phyloP scores from a whole-genome alignment of 108 stramenopile genomes.

The Aurantiochytrium sp. region DNA sequence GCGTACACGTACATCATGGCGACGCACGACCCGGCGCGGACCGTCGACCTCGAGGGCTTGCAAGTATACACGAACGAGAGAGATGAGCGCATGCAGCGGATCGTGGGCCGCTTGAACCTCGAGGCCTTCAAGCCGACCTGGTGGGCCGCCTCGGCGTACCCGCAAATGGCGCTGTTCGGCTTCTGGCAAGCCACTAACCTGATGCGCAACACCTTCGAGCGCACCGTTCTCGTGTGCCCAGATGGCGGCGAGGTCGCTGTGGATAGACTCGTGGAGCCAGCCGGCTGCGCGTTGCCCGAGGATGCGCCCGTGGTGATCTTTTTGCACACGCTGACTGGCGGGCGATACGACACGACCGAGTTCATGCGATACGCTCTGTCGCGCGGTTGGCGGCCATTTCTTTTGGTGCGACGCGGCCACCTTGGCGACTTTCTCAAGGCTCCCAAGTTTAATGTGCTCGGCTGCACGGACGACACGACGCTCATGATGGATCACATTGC shows the following conservation, averaged over 20 bases:
- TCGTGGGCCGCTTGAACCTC: not conserved
- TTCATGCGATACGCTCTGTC: not conserved
- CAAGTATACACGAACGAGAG: not conserved
- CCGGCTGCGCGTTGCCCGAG: not conserved
- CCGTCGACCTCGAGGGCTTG: no score
- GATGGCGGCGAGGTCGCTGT: slow-evolving; percentile 15
- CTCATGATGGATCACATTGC: not conserved
- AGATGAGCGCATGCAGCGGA: not conserved
- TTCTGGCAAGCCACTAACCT: not conserved
- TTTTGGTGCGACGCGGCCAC: not conserved
- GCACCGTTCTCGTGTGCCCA: not conserved
- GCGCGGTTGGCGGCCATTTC: not conserved
- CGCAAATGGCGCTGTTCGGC: not conserved
- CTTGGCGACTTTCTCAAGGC: not conserved
- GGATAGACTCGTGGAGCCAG: not conserved
- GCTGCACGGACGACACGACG: not conserved
- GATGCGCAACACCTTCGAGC: not conserved
- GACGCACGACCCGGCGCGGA: no score
- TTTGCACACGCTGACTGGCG: slow-evolving; percentile 18
- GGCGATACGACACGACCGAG: not conserved
- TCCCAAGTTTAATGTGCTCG: not conserved
- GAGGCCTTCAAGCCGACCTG: not conserved
- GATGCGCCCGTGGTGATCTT: not conserved
- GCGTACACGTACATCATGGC: no score
- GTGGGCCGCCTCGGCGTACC: not conserved